phyloP scores from a whole-genome alignment of 2,329 filamentous ascomycete species.

The Fusarium chlamydosporum region DNA sequence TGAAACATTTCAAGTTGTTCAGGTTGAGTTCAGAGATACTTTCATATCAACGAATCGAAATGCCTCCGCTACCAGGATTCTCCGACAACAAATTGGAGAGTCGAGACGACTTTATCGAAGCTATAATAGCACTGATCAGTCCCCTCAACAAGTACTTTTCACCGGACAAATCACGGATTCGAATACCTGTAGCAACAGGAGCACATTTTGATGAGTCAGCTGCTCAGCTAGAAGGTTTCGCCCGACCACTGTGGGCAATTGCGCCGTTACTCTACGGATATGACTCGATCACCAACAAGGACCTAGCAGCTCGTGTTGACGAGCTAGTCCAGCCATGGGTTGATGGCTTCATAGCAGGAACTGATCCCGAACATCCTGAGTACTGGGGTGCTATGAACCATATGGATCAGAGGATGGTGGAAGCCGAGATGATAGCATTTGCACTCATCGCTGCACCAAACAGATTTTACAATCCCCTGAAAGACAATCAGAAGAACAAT shows the following conservation, averaged over 20 bases:
- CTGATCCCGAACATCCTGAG: constrained; percentile 53
- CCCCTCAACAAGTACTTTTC: constrained; percentile 56
- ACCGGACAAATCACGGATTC: constrained; percentile 54
- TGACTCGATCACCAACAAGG: constrained; percentile 48
- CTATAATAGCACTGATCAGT: constrained; percentile 53
- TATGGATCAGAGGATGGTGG: constrained; percentile 68
- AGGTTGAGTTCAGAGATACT: background rate
- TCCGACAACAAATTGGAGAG: constrained; percentile 58
- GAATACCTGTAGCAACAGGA: constrained; percentile 56
- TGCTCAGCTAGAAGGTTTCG: constrained; percentile 63
- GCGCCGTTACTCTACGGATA: constrained; percentile 58
- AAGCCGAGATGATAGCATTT: constrained; percentile 66
- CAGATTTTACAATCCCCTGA: constrained; percentile 53
- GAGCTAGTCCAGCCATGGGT: constrained; percentile 52
- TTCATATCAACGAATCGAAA: constrained; percentile 33
- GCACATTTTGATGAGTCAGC: constrained; percentile 61
- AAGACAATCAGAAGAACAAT: constrained; percentile 52
- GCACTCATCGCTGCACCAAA: constrained; percentile 62
- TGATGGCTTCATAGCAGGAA: constrained; percentile 52
- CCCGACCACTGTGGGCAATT: constrained; percentile 57
- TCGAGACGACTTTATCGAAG: constrained; percentile 55
- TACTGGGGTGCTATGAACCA: constrained; percentile 65
- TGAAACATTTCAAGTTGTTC: background rate
- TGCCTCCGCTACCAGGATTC: constrained; percentile 59
- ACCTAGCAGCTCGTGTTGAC: constrained; percentile 8